These are phyloP conservation scores for Amborella trichopoda DNA, from an alignment of 164 flowering plant genomes.

Conservation along the genomic window DNA sequence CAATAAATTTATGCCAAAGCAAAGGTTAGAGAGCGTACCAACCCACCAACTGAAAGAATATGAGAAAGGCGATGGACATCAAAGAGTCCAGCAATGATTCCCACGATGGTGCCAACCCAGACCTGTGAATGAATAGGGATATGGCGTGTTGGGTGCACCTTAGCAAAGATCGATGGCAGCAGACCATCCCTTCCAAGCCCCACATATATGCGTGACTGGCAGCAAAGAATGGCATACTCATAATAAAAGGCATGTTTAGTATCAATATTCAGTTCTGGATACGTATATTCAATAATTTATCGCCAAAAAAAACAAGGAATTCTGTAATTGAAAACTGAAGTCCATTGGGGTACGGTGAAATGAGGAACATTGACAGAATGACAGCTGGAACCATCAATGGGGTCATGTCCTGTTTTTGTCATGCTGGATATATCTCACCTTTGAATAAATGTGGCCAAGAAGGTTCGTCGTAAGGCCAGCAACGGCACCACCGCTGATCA, in stretches of 20 bases:
- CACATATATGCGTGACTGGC: constrained; percentile 84
- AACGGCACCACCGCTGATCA: constrained; percentile 88
- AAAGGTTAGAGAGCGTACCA: constrained; percentile 38
- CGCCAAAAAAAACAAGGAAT: too few species aligned
- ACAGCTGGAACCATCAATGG: too few species aligned
- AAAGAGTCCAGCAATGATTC: constrained; percentile 64
- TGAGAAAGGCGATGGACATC: constrained; percentile 72
- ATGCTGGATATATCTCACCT: too few species aligned
- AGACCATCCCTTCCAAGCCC: constrained; percentile 97
- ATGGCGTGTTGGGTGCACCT: constrained; percentile 53
- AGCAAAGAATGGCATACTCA: constrained; percentile 6
- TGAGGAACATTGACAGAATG: too few species aligned
- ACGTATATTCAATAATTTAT: too few species aligned
- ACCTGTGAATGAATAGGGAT: constrained; percentile 86
- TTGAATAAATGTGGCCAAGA: too few species aligned
- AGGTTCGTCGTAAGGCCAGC: constrained; percentile 97
- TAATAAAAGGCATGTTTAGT: too few species aligned
- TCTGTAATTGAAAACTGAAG: too few species aligned
- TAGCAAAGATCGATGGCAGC: constrained; percentile 69
- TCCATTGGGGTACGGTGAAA: too few species aligned
- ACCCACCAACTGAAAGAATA: constrained; percentile 84
- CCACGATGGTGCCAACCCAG: constrained; percentile 87
- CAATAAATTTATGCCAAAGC: too few species aligned
- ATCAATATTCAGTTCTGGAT: too few species aligned
- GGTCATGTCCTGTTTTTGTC: too few species aligned